phyloP scores from a whole-genome alignment of 1,139 yeast species.

The Waltiozyma sp. region DNA sequence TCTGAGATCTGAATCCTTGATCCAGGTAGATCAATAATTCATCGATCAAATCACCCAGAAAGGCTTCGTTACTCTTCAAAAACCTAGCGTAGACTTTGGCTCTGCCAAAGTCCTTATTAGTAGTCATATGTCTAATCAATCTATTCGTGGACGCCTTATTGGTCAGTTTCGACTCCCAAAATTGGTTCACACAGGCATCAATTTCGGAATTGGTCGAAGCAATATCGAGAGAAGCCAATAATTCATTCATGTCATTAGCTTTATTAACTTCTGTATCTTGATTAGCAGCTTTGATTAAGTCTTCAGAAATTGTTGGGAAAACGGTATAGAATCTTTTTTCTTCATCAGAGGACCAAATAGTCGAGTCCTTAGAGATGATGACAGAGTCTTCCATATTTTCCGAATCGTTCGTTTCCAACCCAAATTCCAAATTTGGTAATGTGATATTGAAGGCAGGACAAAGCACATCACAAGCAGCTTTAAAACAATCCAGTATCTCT shows the following conservation, averaged over 20 bases:
- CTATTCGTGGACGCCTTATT: slow-evolving; percentile 68
- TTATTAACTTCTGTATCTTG: slow-evolving; percentile 11
- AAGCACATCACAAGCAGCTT: slow-evolving; percentile 32
- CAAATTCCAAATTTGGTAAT: slow-evolving; percentile 20
- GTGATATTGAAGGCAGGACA: slow-evolving; percentile 30
- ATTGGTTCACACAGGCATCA: slow-evolving; percentile 47
- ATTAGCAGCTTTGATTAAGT: slow-evolving; percentile 8
- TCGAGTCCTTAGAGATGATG: slow-evolving; percentile 24
- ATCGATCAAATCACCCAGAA: slow-evolving; percentile 41
- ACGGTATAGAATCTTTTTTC: slow-evolving; percentile 50
- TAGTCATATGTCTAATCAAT: slow-evolving; percentile 42
- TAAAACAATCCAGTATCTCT: slow-evolving; percentile 34
- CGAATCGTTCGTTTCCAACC: slow-evolving; percentile 1
- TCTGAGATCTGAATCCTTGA: slow-evolving; percentile 47
- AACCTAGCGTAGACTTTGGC: slow-evolving; percentile 49
- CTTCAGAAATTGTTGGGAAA: slow-evolving; percentile 26
- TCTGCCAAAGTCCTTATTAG: slow-evolving; percentile 33
- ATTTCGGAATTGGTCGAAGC: slow-evolving; percentile 38
- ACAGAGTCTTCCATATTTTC: slow-evolving; percentile 3
- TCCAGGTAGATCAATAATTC: slow-evolving; percentile 50
- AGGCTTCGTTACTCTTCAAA: slow-evolving; percentile 44
- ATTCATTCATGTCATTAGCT: slow-evolving; percentile 35
- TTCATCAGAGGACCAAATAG: slow-evolving; percentile 60
- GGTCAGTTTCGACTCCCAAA: slow-evolving; percentile 40
- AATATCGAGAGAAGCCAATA: slow-evolving; percentile 35